Evolutionary conservation across 2,329 filamentous ascomycete genomes (phyloP).

Genomic region (Biscogniauxia marginata): DNA sequence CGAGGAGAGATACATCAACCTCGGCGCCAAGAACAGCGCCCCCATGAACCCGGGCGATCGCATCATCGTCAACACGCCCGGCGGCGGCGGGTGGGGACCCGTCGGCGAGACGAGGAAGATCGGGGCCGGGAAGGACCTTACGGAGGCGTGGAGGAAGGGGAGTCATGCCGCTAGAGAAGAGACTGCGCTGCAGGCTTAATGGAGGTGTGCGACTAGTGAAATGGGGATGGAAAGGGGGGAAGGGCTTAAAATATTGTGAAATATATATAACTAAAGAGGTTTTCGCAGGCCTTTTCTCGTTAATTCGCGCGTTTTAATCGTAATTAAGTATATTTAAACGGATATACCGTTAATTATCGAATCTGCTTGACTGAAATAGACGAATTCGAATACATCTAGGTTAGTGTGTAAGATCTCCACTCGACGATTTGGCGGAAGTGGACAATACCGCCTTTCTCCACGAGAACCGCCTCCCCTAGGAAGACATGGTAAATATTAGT

Average conservation of each 20-base stretch:
- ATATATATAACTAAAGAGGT: too few relatives aligned
- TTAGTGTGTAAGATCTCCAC: conserved; percentile 64
- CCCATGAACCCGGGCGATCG: conserved; percentile 73
- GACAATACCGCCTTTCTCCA: conserved; percentile 67
- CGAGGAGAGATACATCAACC: conserved; percentile 64
- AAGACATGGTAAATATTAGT: conserved; percentile 66
- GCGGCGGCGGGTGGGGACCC: conserved; percentile 74
- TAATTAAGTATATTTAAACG: too few relatives aligned
- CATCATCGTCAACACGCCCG: conserved; percentile 75
- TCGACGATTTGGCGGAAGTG: conserved; percentile 68
- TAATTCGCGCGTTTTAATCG: too few relatives aligned
- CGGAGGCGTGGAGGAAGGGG: conserved; percentile 52
- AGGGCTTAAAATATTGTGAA: too few relatives aligned
- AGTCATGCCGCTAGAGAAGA: conserved; percentile 58
- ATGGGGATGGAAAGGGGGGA: too few relatives aligned
- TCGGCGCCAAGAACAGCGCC: conserved; percentile 79
- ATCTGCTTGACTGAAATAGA: conserved; percentile 77
- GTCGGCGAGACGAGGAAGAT: conserved; percentile 56
- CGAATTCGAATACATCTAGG: conserved; percentile 60
- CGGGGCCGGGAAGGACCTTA: conserved; percentile 53
- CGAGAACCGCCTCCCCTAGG: conserved; percentile 75
- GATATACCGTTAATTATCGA: conserved; percentile 73
- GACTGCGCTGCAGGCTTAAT: conserved; percentile 51
- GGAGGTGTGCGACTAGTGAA: neutral
- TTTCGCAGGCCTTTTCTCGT: too few relatives aligned